A percentile compares a stretch with the other conserved stretches of the same genome.
phyloP scores from a whole-genome alignment of 305 asterid genomes.

The Caryopteris hybrid region DNA sequence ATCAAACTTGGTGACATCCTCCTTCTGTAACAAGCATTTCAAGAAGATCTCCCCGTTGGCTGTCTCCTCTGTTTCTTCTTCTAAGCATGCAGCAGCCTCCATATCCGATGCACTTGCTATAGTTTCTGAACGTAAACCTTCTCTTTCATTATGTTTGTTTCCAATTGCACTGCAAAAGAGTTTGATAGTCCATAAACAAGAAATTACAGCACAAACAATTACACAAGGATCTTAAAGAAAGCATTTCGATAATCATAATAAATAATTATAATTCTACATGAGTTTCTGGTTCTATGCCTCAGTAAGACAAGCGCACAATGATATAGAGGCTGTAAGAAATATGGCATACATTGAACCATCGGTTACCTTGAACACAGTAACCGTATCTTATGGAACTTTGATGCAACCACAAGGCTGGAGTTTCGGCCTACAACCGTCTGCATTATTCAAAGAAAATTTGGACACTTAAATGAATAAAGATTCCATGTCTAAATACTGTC shows the following conservation, averaged over 20 bases:
- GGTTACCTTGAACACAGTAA: conserved; percentile 52
- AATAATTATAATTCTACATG: neutral
- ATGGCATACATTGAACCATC: conserved; percentile 9
- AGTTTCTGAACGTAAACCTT: conserved; percentile 22
- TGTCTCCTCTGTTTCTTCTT: conserved; percentile 62
- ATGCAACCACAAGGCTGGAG: conserved; percentile 64
- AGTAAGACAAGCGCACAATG: neutral
- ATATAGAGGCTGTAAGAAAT: neutral
- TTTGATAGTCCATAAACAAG: conserved; percentile 8
- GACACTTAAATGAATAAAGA: conserved; percentile 9
- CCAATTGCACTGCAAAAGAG: conserved; percentile 24
- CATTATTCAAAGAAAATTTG: conserved; percentile 22
- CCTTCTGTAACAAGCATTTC: conserved; percentile 30
- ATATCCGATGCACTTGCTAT: conserved; percentile 14
- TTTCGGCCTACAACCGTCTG: conserved; percentile 45
- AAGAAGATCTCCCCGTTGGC: conserved; percentile 62
- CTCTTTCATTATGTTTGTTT: conserved; percentile 19
- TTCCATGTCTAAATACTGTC: neutral
- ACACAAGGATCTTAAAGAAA: neutral
- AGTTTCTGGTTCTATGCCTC: neutral
- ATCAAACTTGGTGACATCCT: conserved; percentile 31
- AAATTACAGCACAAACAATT: neutral
- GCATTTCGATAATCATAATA: neutral
- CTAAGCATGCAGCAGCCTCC: conserved; percentile 33
- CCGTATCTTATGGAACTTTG: conserved; percentile 60